Evolutionary conservation across 2,329 filamentous ascomycete species (phyloP), one percentile per base, ranked within the genome.

Genomic region (Dactylonectria estremocensis): DNA sequence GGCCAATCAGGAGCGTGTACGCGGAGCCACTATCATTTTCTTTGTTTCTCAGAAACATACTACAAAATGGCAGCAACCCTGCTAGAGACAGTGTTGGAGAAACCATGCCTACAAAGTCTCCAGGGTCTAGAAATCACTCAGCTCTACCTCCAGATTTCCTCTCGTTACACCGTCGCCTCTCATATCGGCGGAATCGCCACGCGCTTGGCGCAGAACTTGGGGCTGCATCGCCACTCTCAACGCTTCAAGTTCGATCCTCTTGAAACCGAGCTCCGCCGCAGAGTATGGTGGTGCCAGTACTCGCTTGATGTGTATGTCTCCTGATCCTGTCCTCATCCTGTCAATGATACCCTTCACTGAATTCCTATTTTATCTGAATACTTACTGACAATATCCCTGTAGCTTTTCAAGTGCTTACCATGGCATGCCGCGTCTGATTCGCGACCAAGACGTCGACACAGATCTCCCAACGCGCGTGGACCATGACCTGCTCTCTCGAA

Each of bases 281-380:
- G 74, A 6, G 67, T 70, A 3, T 77, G 75, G 74, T 77, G 73
- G 75, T 76, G 73, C 6, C 74, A 76, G 22, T 77, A 75, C 49
- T 68, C 74, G 3, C 68, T 76, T 5, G 75, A 77, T 20, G 53
- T 67, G 73, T 77, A 59, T 16, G 74, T 55, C 13, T 49, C 45
- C 22, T 14, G 7, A 49, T 13, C 2, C 10, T 43, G 14, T n/a
- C 5, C 40, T 14, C 16, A 3, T 28, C 13, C 22, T 22, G 5
- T 9, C 46, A 48, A 48, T 24, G 4, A 10, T 14, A 24, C 9
- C 20, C 16, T 5, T 9, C 35, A 37, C 13, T 4, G 16, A 45
- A 7, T 18, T 28, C 7, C 7, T 28, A 5, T 28, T 28, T 28
- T 7, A 45, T 5, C 43, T 1, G 1, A 2, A 9, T 20, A 3